Evolutionary conservation across 108 stramenopile species (phyloP).

Genomic region (Asterionellopsis glacialis): DNA sequence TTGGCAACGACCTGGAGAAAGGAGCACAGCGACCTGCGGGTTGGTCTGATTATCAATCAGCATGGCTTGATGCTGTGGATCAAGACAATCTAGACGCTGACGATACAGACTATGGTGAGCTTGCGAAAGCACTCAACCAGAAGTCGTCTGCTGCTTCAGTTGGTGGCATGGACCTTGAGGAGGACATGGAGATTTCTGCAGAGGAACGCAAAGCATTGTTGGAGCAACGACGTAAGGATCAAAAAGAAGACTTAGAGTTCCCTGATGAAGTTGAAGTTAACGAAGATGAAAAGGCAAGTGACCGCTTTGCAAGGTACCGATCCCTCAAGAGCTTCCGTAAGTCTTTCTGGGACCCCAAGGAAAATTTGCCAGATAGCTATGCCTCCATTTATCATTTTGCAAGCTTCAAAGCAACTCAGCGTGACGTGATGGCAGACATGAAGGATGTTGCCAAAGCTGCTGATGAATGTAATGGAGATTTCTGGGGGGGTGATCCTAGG

Average conservation of each 20-base stretch:
- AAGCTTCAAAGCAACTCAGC: constrained; percentile 84
- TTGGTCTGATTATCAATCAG: constrained; percentile 94
- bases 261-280: constrained; percentile 97
- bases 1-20: constrained; percentile 30
- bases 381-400: constrained; percentile 90
- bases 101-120: constrained; percentile 64
- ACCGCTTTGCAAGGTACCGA: constrained; percentile 95
- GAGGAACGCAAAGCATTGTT: constrained; percentile 55
- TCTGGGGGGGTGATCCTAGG: constrained; percentile 28
- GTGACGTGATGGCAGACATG: constrained; percentile 69
- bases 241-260: constrained; percentile 87
- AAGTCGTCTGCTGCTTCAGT: constrained; percentile 39
- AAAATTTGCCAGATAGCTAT: constrained; percentile 95
- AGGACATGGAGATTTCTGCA: constrained; percentile 55
- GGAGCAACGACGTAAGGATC: constrained; percentile 67
- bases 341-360: constrained; percentile 94
- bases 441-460: constrained; percentile 59
- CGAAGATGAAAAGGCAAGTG: constrained; percentile 80
- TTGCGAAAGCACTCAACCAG: constrained; percentile 73
- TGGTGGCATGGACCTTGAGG: constrained; percentile 67
- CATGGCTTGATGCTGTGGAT: constrained; percentile 89
- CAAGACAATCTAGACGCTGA: constrained; percentile 61
- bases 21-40: constrained; percentile 62
- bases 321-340: constrained; percentile 91
- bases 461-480: constrained; percentile 21